phyloP scores from a whole-genome alignment of 108 stramenopile genomes.

The Cyclotella baltica region DNA sequence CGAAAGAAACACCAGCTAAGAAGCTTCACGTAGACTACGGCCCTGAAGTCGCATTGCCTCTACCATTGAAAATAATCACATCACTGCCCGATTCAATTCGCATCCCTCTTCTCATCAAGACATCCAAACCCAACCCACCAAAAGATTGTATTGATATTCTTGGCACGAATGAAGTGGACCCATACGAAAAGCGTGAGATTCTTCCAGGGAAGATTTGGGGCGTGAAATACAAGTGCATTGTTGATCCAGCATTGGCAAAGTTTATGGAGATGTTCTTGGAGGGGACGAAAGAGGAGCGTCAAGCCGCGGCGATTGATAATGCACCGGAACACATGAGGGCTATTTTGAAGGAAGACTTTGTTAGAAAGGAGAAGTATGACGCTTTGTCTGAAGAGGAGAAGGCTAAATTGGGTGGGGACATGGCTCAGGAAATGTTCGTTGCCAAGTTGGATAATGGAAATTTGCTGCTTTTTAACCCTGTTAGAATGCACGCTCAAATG shows the following conservation, averaged over 20 bases:
- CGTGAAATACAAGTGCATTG: slow-evolving; percentile 20
- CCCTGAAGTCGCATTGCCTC: neutral
- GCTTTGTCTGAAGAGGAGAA: slow-evolving; percentile 27
- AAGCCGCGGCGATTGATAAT: slow-evolving; percentile 12
- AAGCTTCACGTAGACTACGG: slow-evolving; percentile 27
- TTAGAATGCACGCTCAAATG: slow-evolving; percentile 39
- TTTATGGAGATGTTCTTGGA: slow-evolving; percentile 21
- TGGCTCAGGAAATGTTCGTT: slow-evolving; percentile 40
- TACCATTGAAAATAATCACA: slow-evolving; percentile 28
- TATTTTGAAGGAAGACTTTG: slow-evolving; percentile 20
- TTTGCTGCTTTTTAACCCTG: slow-evolving; percentile 36
- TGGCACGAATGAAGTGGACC: slow-evolving; percentile 13
- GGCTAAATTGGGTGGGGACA: slow-evolving; percentile 27
- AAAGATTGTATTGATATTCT: slow-evolving; percentile 34
- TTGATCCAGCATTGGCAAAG: slow-evolving; percentile 23
- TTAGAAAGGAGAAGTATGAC: slow-evolving; percentile 14
- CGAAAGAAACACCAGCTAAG: slow-evolving; percentile 4
- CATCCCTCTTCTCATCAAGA: slow-evolving; percentile 12
- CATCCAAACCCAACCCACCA: slow-evolving; percentile 20
- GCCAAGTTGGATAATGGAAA: slow-evolving; percentile 17
- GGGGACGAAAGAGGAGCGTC: slow-evolving; percentile 6
- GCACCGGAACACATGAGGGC: slow-evolving; percentile 26
- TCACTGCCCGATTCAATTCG: slow-evolving; percentile 34
- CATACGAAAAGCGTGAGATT: slow-evolving; percentile 32
- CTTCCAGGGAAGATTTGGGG: slow-evolving; percentile 42